Conservation (phyloP, 768 basidiomycete species). For the Boletus rex-veris region DNA sequence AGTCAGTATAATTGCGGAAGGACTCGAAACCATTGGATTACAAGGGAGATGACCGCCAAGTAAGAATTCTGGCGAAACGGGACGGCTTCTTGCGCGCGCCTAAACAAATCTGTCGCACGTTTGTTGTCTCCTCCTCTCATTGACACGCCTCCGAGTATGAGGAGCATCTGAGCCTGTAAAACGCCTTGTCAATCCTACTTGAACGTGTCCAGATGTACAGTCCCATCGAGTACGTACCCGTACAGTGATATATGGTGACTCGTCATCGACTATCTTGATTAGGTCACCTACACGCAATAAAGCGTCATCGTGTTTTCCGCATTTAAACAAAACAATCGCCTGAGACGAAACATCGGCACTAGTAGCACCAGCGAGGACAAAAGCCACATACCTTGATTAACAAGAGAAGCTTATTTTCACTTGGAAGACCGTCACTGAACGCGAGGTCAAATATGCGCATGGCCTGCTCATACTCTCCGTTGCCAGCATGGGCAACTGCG, state of each 20-base stretch:
- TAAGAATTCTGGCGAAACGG: not conserved
- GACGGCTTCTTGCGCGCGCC: not conserved
- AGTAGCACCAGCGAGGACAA: not conserved
- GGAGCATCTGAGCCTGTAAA: not conserved
- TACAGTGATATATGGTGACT: no score
- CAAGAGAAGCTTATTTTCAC: conserved; percentile 3
- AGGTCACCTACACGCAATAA: no score
- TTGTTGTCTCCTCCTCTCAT: not conserved
- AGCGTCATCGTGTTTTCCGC: not conserved
- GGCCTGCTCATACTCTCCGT: not conserved
- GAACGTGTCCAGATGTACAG: not conserved
- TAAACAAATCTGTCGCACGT: not conserved
- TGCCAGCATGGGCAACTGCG: not conserved
- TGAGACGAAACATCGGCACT: not conserved
- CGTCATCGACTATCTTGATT: no score
- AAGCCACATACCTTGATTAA: conserved; percentile 1
- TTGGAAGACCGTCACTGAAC: not conserved
- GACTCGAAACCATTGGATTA: not conserved
- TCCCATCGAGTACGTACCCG: no score
- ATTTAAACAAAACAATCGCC: conserved; percentile 1
- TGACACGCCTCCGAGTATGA: not conserved
- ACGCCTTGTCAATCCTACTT: not conserved
- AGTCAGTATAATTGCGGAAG: not conserved
- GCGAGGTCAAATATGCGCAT: conserved; percentile 3
- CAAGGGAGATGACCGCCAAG: not conserved